phyloP scores from a whole-genome alignment of 495 filamentous ascomycete species.

The Penicillium crystallinum region DNA sequence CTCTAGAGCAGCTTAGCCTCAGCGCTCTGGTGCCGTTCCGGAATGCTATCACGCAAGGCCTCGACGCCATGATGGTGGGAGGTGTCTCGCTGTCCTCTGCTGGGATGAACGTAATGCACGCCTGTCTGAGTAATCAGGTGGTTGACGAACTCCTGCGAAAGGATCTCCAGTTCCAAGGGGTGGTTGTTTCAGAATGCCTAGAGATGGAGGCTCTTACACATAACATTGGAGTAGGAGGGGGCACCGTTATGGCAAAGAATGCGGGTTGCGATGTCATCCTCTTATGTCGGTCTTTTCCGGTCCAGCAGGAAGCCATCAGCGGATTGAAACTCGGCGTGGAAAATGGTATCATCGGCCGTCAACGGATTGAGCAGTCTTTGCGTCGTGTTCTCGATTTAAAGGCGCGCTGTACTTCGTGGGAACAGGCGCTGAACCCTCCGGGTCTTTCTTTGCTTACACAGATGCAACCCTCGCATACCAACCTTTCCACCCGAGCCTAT shows the following conservation, averaged over 20 bases:
- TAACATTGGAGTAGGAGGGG: constrained; percentile 87
- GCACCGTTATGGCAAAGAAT: constrained; percentile 90
- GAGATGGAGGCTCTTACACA: constrained; percentile 91
- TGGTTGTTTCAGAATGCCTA: constrained; percentile 91
- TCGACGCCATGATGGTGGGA: constrained; percentile 91
- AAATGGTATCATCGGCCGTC: constrained; percentile 72
- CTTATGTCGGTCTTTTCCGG: constrained; percentile 76
- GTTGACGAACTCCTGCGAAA: constrained; percentile 77
- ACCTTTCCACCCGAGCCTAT: constrained; percentile 75
- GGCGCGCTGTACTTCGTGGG: constrained; percentile 72
- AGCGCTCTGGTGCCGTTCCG: constrained; percentile 82
- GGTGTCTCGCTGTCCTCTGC: constrained; percentile 83
- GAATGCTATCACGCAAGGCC: constrained; percentile 72
- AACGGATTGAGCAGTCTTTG: constrained; percentile 70
- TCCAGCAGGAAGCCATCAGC: constrained; percentile 81
- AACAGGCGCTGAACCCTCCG: constrained; percentile 73
- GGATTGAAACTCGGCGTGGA: constrained; percentile 80
- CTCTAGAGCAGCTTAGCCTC: constrained; percentile 76
- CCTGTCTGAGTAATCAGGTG: constrained; percentile 84
- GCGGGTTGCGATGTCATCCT: constrained; percentile 85
- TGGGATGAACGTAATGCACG: constrained; percentile 86
- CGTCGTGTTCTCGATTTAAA: constrained; percentile 71
- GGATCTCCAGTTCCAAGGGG: constrained; percentile 79
- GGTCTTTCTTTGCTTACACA: constrained; percentile 67
- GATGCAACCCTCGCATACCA: constrained; percentile 72